Conservation (phyloP, 495 filamentous ascomycete species). For the Cercophora newfieldiana region DNA sequence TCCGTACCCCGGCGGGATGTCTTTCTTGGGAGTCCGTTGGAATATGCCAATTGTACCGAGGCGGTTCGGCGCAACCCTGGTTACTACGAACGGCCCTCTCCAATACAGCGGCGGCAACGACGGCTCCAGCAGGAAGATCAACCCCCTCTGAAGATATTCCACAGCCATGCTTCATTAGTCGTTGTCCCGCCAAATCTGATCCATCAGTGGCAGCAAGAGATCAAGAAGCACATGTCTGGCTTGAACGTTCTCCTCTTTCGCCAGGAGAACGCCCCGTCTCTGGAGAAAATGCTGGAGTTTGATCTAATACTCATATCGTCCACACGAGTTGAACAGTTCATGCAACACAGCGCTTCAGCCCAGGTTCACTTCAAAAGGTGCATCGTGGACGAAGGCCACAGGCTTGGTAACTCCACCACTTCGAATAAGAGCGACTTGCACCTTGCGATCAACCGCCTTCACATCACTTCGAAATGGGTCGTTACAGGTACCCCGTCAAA, state of each 20-base stretch:
- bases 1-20: constrained; percentile 68
- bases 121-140: constrained; percentile 30
- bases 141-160: constrained; percentile 52
- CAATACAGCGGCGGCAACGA: constrained; percentile 45
- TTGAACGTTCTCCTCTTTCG: constrained; percentile 64
- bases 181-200: constrained; percentile 69
- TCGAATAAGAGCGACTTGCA: constrained; percentile 64
- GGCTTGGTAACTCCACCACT: constrained; percentile 59
- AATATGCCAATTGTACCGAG: constrained; percentile 52
- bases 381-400: constrained; percentile 91
- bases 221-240: constrained; percentile 65
- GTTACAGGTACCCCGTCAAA: constrained; percentile 88
- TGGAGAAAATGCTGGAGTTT: constrained; percentile 61
- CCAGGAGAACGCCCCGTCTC: constrained; percentile 56
- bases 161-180: constrained; percentile 69
- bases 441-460: constrained; percentile 64
- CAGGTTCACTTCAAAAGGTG: constrained; percentile 79
- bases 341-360: constrained; percentile 57
- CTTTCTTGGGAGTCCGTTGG: constrained; percentile 45
- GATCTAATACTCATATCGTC: constrained; percentile 82
- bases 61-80: constrained; percentile 56
- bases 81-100: constrained; percentile 54
- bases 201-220: constrained; percentile 68
- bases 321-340: constrained; percentile 69
- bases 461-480: constrained; percentile 78